Evolutionary conservation across 164 flowering plant species (phyloP), one percentile per base, ranked within the genome.

Genomic region (Macadamia tetraphylla): DNA sequence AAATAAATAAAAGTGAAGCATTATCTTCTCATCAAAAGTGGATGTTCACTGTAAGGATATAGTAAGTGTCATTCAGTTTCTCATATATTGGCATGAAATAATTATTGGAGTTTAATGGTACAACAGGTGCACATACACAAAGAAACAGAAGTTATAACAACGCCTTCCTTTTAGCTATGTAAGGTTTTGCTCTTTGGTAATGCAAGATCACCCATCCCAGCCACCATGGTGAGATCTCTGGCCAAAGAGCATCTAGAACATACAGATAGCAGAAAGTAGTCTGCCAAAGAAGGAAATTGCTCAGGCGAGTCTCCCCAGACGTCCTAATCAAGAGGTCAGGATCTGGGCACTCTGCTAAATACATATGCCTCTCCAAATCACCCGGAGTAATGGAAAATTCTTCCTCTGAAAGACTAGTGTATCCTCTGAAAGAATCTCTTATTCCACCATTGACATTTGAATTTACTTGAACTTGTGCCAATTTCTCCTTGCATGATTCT

Each of bases 231-330:
- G 84, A 73, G 52, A 85, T 71, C 60, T 83, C 87, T 0, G 85
- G 85, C 88, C 88, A 83, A 40, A 81, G 75, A 18, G 68, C 83
- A 6, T 53, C 6, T 5, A 84, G 77, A 13, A 75, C 63, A 74
- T 80, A 76, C 69, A 85, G 62, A 18, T 63, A 62, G 57, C 79
- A 66, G 58, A 30, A 43, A 0, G 70, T 65, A 51, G 79, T 67
- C 66, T 85, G 85, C 88, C 88, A 85, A 2, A 81, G 68, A 29
- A 85, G 82, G 70, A 83, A 85, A 68, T 85, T 85, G 63, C 86
- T 83, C 48, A 85, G 29, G 3, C 86, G 75, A 31, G 74, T 70
- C 73, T 76, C 84, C 18, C 88, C 85, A 1, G 84, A 83, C 23
- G 83, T 81, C 13, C 85, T 76, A 10, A 85, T 59, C 32, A 85